Evolutionary conservation across 116 monocot genomes (phyloP).

Genomic region (Posidonia oceanica): DNA sequence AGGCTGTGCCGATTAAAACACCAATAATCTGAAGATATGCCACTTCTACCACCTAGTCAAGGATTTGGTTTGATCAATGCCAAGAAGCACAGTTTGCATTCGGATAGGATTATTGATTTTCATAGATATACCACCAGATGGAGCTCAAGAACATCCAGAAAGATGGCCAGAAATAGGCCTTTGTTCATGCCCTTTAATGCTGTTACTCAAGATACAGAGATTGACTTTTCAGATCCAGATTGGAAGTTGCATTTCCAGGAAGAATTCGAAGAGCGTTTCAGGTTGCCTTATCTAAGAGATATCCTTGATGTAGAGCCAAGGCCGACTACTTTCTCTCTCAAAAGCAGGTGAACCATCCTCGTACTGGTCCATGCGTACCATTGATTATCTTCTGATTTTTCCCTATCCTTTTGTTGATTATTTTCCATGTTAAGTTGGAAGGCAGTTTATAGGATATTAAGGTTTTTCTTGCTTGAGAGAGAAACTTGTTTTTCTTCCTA

Average conservation of each 20-base stretch:
- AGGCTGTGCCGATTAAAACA: too few relatives aligned
- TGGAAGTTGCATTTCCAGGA: slow-evolving; percentile 60
- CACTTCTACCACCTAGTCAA: too few relatives aligned
- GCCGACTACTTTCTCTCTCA: slow-evolving; percentile 66
- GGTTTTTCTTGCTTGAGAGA: too few relatives aligned
- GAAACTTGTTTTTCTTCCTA: too few relatives aligned
- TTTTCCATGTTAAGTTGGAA: too few relatives aligned
- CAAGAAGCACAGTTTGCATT: neutral
- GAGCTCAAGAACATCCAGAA: neutral
- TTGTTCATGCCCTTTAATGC: slow-evolving; percentile 18
- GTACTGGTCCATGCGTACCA: too few relatives aligned
- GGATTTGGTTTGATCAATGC: neutral
- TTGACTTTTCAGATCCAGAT: slow-evolving; percentile 54
- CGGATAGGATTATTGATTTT: neutral
- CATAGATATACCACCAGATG: neutral
- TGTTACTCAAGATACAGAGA: slow-evolving; percentile 22
- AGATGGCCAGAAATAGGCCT: slow-evolving; percentile 11
- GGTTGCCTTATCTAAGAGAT: slow-evolving; percentile 74
- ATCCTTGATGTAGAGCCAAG: slow-evolving; percentile 59
- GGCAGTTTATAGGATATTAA: too few relatives aligned
- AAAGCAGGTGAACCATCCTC: slow-evolving; percentile 29
- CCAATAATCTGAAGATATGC: too few relatives aligned
- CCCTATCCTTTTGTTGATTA: too few relatives aligned
- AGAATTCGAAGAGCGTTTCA: slow-evolving; percentile 54
- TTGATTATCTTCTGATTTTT: too few relatives aligned